These are phyloP conservation scores for Kwoniella mangroviensis DNA, from an alignment of 768 basidiomycete genomes.

Conservation along the genomic window DNA sequence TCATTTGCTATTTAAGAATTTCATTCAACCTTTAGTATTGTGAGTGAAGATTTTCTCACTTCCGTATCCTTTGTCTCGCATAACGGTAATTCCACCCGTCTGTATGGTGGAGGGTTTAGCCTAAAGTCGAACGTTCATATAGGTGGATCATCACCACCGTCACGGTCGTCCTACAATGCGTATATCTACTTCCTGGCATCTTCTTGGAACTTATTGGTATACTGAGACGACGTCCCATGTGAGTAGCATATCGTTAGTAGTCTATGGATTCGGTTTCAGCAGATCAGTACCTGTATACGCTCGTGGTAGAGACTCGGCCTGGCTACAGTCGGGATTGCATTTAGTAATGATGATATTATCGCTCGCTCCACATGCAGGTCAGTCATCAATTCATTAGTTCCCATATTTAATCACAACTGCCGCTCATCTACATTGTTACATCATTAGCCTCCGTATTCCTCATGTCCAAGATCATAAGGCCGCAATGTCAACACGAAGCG, in stretches of 20 bases:
- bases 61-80: not conserved
- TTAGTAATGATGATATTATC: slow-evolving; percentile 19
- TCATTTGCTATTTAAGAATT: slow-evolving; percentile 19
- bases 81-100: not conserved
- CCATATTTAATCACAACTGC: not conserved
- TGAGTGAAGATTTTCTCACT: not conserved
- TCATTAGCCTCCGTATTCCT: slow-evolving; percentile 10
- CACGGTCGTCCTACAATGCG: slow-evolving; percentile 10
- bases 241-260: not conserved
- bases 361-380: slow-evolving; percentile 11
- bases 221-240: slow-evolving; percentile 20
- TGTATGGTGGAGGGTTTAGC: too few relatives aligned
- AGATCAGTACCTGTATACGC: too few relatives aligned
- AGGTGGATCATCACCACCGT: slow-evolving; percentile 21
- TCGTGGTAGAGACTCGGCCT: slow-evolving; percentile 15
- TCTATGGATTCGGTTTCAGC: too few relatives aligned
- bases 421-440: not conserved
- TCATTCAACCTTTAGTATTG: slow-evolving; percentile 26
- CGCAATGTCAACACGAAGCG: not conserved
- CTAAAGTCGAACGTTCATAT: not conserved
- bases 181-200: slow-evolving; percentile 22
- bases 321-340: slow-evolving; percentile 23
- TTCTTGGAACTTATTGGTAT: slow-evolving; percentile 19
- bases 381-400: not conserved
- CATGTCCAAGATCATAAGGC: not conserved